phyloP scores from a whole-genome alignment of 768 basidiomycete genomes.

The Astraeus odoratus region DNA sequence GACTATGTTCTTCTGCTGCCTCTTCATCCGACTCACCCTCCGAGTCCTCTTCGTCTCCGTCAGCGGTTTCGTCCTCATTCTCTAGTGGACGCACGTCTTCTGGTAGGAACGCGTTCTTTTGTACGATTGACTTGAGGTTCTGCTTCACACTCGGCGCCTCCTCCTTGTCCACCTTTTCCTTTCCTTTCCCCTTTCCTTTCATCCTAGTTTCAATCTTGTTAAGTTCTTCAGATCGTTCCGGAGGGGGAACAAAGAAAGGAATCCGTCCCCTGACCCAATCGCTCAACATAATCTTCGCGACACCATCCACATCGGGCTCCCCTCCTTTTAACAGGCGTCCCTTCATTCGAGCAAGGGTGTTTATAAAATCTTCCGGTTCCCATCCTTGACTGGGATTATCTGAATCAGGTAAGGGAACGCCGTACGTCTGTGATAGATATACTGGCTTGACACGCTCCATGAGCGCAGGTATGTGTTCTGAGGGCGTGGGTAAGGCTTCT shows the following conservation, averaged over 20 bases:
- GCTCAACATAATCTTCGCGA: constrained; percentile 89
- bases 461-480: constrained; percentile 84
- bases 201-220: constrained; percentile 49
- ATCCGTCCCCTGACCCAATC: constrained; percentile 98
- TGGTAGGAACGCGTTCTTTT: constrained; percentile 79
- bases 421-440: constrained; percentile 84
- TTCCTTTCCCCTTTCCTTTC: constrained; percentile 50
- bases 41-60: constrained; percentile 20
- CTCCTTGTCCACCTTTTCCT: constrained; percentile 30
- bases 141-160: constrained; percentile 68
- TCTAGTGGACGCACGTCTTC: constrained; percentile 76
- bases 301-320: constrained; percentile 87
- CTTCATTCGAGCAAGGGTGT: constrained; percentile 81
- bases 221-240: constrained; percentile 69
- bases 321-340: constrained; percentile 91
- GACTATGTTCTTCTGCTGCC: neutral
- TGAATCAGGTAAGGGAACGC: constrained; percentile 55
- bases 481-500: constrained; percentile 87
- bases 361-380: constrained; percentile 75
- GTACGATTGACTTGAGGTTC: constrained; percentile 79
- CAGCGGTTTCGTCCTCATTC: constrained; percentile 31
- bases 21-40: constrained; percentile 21
- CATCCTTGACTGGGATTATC: constrained; percentile 48
- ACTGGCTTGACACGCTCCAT: constrained; percentile 89
- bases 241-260: constrained; percentile 92